phyloP scores from a whole-genome alignment of 2,329 filamentous ascomycete genomes.

The Colletotrichum incanum region DNA sequence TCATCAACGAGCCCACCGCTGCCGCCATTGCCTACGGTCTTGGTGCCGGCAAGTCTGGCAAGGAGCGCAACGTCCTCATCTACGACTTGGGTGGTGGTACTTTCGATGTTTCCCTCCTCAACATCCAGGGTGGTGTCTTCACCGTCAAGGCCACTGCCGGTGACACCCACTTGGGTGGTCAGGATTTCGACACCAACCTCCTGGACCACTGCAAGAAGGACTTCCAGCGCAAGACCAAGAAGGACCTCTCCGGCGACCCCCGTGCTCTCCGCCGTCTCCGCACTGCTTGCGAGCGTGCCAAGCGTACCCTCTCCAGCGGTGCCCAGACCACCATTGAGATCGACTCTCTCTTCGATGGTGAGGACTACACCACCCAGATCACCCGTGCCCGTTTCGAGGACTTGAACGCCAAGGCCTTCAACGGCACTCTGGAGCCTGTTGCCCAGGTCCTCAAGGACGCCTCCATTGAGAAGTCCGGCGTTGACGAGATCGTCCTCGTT shows the following conservation, averaged over 20 bases:
- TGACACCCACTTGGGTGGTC: conserved; percentile 96
- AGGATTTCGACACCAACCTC: conserved; percentile 97
- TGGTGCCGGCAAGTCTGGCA: conserved; percentile 92
- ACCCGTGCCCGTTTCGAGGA: conserved; percentile 99
- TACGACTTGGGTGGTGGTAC: conserved; percentile 99
- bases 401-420: conserved; percentile 95
- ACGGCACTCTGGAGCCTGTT: conserved; percentile 93
- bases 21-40: conserved; percentile 99
- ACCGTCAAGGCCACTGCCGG: conserved; percentile 98
- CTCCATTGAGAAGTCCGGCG: conserved; percentile 86
- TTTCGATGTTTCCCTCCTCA: conserved; percentile 99
- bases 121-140: conserved; percentile 99
- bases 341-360: conserved; percentile 97
- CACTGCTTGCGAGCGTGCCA: conserved; percentile 99
- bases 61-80: conserved; percentile 99
- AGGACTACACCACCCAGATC: conserved; percentile 97
- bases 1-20: conserved; percentile 99
- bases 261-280: conserved; percentile 96
- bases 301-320: conserved; percentile 97
- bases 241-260: conserved; percentile 85
- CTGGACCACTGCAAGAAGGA: conserved; percentile 98
- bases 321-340: conserved; percentile 99
- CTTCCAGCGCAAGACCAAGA: conserved; percentile 87
- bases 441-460: conserved; percentile 98
- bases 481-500: conserved; percentile 99